Conservation (phyloP, 1,284 basidiomycete genomes). For the Fomitiporia mediterranea region DNA sequence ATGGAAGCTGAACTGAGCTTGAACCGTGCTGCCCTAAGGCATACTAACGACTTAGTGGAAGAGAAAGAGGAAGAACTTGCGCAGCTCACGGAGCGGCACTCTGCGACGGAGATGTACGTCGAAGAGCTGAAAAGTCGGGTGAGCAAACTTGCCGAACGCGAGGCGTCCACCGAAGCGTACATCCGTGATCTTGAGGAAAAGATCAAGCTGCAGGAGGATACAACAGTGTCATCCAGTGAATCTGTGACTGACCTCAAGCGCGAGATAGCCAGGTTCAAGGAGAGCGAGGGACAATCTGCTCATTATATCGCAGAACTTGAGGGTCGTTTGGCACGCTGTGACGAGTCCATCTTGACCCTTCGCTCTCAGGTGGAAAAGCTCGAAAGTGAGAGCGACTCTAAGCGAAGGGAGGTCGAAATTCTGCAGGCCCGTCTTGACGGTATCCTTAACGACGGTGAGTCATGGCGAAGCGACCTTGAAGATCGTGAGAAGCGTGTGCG, state of each 20-base stretch:
- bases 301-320: conserved; percentile 92
- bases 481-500: conserved; percentile 70
- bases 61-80: conserved; percentile 82
- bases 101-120: conserved; percentile 82
- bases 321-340: conserved; percentile 70
- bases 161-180: conserved; percentile 89
- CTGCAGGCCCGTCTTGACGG: conserved; percentile 72
- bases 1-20: conserved; percentile 93
- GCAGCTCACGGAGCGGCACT: conserved; percentile 59
- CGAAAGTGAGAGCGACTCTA: conserved; percentile 70
- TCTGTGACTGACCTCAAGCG: conserved; percentile 79
- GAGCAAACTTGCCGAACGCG: conserved; percentile 81
- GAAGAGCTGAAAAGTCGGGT: conserved; percentile 81
- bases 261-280: conserved; percentile 76
- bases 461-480: conserved; percentile 78
- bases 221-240: conserved; percentile 67
- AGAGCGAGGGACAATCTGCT: conserved; percentile 65
- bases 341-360: conserved; percentile 68
- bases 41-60: conserved; percentile 87
- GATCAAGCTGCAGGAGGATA: conserved; percentile 79
- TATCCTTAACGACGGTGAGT: conserved; percentile 65
- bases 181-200: conserved; percentile 90
- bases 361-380: conserved; percentile 70
- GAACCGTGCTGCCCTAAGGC: conserved; percentile 82
- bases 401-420: conserved; percentile 62